Evolutionary conservation across 306 rosid genomes (phyloP).

Genomic region (Cyclanthera cordifolia): DNA sequence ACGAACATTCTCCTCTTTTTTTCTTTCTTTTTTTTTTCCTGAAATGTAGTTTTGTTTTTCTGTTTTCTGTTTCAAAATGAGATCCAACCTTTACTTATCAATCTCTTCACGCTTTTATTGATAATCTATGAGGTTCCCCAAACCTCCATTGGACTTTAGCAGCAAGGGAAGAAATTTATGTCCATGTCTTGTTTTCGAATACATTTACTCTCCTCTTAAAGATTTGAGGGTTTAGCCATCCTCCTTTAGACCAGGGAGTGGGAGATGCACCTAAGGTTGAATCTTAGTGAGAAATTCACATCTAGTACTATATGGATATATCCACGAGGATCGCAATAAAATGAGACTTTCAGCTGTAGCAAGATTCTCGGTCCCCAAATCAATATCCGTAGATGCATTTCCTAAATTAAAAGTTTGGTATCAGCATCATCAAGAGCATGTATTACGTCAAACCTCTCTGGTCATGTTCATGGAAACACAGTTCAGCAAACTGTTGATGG

Average conservation of each 20-base stretch:
- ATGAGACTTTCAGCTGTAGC: slow-evolving; percentile 71
- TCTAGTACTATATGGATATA: slow-evolving; percentile 49
- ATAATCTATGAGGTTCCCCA: slow-evolving; percentile 58
- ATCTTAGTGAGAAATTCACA: slow-evolving; percentile 75
- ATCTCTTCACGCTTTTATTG: slow-evolving; percentile 10
- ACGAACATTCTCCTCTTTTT: not conserved
- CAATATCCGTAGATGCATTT: slow-evolving; percentile 86
- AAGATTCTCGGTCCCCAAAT: slow-evolving; percentile 56
- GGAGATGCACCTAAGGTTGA: slow-evolving; percentile 92
- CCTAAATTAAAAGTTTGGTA: slow-evolving; percentile 89
- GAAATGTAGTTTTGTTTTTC: not conserved
- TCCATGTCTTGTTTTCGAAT: slow-evolving; percentile 92
- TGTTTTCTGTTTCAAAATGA: not conserved
- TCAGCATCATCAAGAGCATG: slow-evolving; percentile 96
- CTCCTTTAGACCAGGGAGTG: slow-evolving; percentile 88
- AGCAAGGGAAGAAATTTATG: slow-evolving; percentile 75
- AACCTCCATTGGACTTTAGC: slow-evolving; percentile 53
- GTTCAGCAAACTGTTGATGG: slow-evolving; percentile 92
- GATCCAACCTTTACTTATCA: not conserved
- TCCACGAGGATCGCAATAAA: slow-evolving; percentile 46
- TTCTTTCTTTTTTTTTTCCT: not conserved
- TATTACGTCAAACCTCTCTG: slow-evolving; percentile 88
- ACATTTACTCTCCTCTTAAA: slow-evolving; percentile 84
- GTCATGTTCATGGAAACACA: slow-evolving; percentile 89
- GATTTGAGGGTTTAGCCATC: slow-evolving; percentile 86